A percentile compares a stretch with the other conserved stretches of the same genome.
These are phyloP conservation scores for Aureobasidium sp. DNA, from an alignment of 2,329 filamentous ascomycete species.

Conservation along the genomic window DNA sequence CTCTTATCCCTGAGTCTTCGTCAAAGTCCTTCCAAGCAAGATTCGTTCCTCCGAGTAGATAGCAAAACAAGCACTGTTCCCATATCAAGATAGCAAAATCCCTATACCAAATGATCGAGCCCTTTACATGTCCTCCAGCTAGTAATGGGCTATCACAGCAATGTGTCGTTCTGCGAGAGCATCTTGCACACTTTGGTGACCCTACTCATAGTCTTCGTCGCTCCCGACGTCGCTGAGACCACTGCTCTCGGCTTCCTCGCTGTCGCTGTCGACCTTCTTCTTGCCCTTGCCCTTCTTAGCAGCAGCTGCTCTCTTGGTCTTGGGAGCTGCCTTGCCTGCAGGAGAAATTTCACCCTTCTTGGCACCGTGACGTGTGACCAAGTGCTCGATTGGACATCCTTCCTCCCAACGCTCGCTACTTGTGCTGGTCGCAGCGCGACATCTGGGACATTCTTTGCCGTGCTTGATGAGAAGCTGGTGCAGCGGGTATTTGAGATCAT, in stretches of 20 bases:
- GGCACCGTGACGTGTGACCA: constrained; percentile 51
- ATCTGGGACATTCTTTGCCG: constrained; percentile 55
- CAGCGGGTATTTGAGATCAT: constrained; percentile 56
- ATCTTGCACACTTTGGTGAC: not conserved
- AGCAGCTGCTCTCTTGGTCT: not conserved
- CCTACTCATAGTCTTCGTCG: constrained; percentile 11
- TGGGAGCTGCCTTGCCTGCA: constrained; percentile 50
- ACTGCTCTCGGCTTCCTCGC: constrained; percentile 8
- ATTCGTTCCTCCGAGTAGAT: not conserved
- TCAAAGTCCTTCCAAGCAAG: not conserved
- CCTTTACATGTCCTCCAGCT: not conserved
- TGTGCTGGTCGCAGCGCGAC: constrained; percentile 53
- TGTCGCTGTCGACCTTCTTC: constrained; percentile 7
- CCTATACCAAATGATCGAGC: not conserved
- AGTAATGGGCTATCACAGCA: not conserved
- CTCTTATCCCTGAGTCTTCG: not conserved
- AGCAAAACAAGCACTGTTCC: not conserved
- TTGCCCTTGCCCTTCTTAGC: constrained; percentile 2
- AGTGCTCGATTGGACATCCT: constrained; percentile 57
- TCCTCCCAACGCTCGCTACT: constrained; percentile 57
- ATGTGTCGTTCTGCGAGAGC: not conserved
- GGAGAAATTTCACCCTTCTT: constrained; percentile 40
- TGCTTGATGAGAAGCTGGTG: constrained; percentile 57
- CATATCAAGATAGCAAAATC: not conserved
- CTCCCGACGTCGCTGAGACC: not conserved